These are phyloP conservation scores for Amphirosellinia nigrospora DNA, from an alignment of 495 filamentous ascomycete genomes.

Conservation along the genomic window DNA sequence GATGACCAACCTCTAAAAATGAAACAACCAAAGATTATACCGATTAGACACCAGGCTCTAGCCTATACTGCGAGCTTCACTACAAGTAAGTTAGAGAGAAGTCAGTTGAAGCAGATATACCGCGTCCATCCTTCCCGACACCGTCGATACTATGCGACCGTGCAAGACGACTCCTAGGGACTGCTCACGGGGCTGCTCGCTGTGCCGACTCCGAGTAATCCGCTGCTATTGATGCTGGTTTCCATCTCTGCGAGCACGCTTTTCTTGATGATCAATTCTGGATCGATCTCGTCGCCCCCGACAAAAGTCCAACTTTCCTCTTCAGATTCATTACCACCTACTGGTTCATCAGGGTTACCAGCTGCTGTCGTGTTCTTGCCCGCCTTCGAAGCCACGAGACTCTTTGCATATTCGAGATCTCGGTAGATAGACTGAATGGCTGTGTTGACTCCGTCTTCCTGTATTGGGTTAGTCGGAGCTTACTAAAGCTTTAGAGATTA, in stretches of 20 bases:
- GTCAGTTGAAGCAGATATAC: slow-evolving; percentile 5
- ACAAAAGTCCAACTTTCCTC: slow-evolving; percentile 60
- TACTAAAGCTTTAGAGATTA: slow-evolving; percentile 12
- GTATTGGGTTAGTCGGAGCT: slow-evolving; percentile 25
- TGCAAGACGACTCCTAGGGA: slow-evolving; percentile 23
- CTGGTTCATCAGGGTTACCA: slow-evolving; percentile 35
- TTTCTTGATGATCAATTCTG: slow-evolving; percentile 42
- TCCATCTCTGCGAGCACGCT: slow-evolving; percentile 35
- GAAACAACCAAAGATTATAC: background rate
- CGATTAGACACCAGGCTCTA: background rate
- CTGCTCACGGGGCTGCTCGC: slow-evolving; percentile 2
- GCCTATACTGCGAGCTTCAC: background rate
- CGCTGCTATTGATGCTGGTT: slow-evolving; percentile 23
- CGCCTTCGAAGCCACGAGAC: slow-evolving; percentile 69
- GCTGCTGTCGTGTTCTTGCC: slow-evolving; percentile 54
- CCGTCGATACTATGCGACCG: slow-evolving; percentile 16
- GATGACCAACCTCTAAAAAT: slow-evolving; percentile 1
- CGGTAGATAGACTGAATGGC: slow-evolving; percentile 95
- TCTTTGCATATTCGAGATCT: slow-evolving; percentile 94
- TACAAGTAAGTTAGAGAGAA: background rate
- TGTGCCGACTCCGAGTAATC: slow-evolving; percentile 24
- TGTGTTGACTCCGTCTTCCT: slow-evolving; percentile 88
- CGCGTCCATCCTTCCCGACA: slow-evolving; percentile 1
- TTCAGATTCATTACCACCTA: slow-evolving; percentile 45
- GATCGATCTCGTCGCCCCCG: slow-evolving; percentile 45